Base-by-base conservation (phyloP, 2,329 filamentous ascomycete genomes). In the Chalaropsis thielavioides region DNA sequence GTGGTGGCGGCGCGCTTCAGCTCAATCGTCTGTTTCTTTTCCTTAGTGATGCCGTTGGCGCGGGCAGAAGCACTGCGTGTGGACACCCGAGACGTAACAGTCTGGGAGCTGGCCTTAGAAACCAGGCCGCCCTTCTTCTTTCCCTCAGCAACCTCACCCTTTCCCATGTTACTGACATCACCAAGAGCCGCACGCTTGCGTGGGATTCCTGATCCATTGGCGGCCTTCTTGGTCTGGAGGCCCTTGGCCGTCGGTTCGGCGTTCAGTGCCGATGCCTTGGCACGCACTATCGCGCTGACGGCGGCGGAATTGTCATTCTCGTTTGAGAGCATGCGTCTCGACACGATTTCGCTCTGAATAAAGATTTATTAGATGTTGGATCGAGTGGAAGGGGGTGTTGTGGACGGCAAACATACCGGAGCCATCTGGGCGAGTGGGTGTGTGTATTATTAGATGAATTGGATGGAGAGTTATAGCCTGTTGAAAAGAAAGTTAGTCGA, bases 151-250 rank as follows among this genome's bases (percentile, higher is more conserved):
- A 76, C 80, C 64, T 89, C 88, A 60, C 82, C 81, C 75, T 96
- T 97, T 71, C 85, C 85, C 69, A 95, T 88, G 77, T 99, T 99
- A 83, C 91, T 97, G 70, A 96, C 88, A 78, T 99, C 94, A 66
- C 89, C 91, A 44, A 99, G 82, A 61, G 90, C 92, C 71, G 88
- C 83, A 73, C 94, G 90, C 78, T 89, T 94, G 72, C 88, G 83
- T 66, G 75, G 74, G 60, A 71, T 80, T 60, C 80, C 75, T 71
- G 78, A 77, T 69, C 76, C 79, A 61, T 78, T 74, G 35, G 80
- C 76, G 17, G 84, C 76, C 75, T 86, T 90, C 77, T 91, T 92
- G 61, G 84, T 80, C 75, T 88, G 86, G 62, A 90, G 75, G 35
- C 84, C 79, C 73, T 83, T 83, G 64, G 78, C 41, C 7, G 51